These are phyloP conservation scores for Oleoguttula mirabilis DNA, from an alignment of 495 filamentous ascomycete genomes.

Conservation along the genomic window DNA sequence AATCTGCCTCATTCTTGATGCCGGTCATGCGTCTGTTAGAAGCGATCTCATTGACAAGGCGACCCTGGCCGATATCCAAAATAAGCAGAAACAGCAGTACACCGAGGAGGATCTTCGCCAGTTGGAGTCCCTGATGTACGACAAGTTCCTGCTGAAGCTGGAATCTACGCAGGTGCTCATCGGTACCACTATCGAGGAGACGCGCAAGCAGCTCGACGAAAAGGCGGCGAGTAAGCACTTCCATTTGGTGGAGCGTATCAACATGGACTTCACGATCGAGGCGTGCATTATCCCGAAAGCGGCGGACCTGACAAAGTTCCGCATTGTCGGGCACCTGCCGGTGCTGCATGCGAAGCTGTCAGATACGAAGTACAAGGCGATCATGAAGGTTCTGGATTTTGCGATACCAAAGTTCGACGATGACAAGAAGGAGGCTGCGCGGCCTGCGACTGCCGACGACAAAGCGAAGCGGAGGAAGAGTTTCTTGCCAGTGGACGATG, in stretches of 20 bases:
- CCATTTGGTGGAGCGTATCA: constrained; percentile 92
- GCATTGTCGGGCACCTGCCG: constrained; percentile 80
- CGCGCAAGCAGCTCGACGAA: constrained; percentile 66
- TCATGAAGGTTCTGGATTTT: constrained; percentile 94
- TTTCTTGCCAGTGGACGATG: constrained; percentile 12
- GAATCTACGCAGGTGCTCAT: constrained; percentile 91
- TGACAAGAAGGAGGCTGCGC: constrained; percentile 20
- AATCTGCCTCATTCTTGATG: constrained; percentile 85
- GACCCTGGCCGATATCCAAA: constrained; percentile 75
- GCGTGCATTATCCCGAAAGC: constrained; percentile 89
- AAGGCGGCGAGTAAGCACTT: constrained; percentile 59
- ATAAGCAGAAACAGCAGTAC: constrained; percentile 78
- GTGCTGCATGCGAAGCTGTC: constrained; percentile 84
- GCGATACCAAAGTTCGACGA: constrained; percentile 76
- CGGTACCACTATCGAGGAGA: constrained; percentile 83
- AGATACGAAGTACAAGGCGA: constrained; percentile 86
- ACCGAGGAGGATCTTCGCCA: constrained; percentile 78
- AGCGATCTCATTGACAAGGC: constrained; percentile 87
- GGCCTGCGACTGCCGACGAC: constrained; percentile 8
- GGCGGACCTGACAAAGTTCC: constrained; percentile 83
- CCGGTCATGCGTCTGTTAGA: constrained; percentile 85
- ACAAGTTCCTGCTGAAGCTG: constrained; percentile 83
- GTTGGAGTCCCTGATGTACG: constrained; percentile 86
- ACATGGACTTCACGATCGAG: constrained; percentile 85
- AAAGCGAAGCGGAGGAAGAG: constrained; percentile 20